Evolutionary conservation across 768 basidiomycete species (phyloP).

Genomic region (Grammothele lineata): DNA sequence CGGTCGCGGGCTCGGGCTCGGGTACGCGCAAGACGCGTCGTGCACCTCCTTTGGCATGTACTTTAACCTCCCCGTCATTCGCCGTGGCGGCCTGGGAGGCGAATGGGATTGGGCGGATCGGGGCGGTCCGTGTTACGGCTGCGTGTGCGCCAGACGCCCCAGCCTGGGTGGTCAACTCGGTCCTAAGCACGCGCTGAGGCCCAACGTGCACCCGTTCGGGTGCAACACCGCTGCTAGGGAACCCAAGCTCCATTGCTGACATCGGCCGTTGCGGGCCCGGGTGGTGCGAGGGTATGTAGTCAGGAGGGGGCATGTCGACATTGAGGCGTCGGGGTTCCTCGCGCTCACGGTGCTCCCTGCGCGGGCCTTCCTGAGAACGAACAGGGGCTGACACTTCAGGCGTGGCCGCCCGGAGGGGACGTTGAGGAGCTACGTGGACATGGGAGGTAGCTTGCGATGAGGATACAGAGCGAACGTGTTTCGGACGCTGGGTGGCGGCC

Average conservation of each 20-base stretch:
- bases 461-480: slow-evolving; percentile 7
- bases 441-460: slow-evolving; percentile 2
- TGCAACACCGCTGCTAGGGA: too few species aligned
- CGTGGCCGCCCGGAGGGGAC: slow-evolving; percentile 2
- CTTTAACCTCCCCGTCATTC: slow-evolving; percentile 9
- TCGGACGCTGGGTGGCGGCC: not conserved
- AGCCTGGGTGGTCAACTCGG: too few species aligned
- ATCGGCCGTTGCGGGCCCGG: slow-evolving; percentile 10
- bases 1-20: not conserved
- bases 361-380: slow-evolving; percentile 1
- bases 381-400: not conserved
- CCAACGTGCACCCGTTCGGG: slow-evolving; percentile 1
- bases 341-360: slow-evolving; percentile 2
- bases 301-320: slow-evolving; percentile 20
- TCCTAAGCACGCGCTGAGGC: slow-evolving; percentile 7
- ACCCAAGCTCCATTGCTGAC: slow-evolving; percentile 9
- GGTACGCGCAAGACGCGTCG: slow-evolving; percentile 17
- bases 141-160: not conserved
- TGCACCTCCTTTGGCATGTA: slow-evolving; percentile 20
- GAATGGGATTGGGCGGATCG: slow-evolving; percentile 5
- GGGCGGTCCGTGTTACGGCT: slow-evolving; percentile 8
- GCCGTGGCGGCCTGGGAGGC: not conserved
- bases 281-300: slow-evolving; percentile 11
- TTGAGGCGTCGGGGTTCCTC: slow-evolving; percentile 9
- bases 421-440: not conserved